Conservation (phyloP, 176 grass and related monocot species). For the Typha latifolia region DNA sequence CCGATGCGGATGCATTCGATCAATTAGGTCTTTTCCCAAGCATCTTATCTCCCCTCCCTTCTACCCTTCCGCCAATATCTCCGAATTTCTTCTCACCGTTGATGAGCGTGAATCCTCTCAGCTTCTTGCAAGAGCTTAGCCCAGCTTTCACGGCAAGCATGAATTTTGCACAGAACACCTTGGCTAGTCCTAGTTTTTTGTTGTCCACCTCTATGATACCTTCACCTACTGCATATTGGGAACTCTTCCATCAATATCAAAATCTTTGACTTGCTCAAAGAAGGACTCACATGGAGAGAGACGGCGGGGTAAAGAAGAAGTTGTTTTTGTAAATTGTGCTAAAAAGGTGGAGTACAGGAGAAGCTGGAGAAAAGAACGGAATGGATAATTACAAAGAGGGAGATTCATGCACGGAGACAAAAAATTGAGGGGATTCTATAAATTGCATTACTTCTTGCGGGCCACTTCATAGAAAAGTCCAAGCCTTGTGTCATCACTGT, state of each 20-base stretch:
- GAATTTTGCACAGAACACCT: neutral
- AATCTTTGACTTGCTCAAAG: neutral
- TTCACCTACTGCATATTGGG: neutral
- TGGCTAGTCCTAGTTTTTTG: neutral
- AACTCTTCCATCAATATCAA: neutral
- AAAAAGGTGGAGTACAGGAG: too few relatives aligned
- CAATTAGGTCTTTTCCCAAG: slow-evolving; percentile 11
- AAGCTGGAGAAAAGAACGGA: too few relatives aligned
- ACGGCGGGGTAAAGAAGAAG: too few relatives aligned
- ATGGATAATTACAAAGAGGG: too few relatives aligned
- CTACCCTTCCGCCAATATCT: slow-evolving; percentile 7
- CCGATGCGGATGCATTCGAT: slow-evolving; percentile 5
- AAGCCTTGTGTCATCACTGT: too few relatives aligned
- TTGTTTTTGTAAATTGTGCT: too few relatives aligned
- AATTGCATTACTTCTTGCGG: too few relatives aligned
- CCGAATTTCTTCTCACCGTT: slow-evolving; percentile 24
- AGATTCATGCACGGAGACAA: too few relatives aligned
- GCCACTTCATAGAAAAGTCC: too few relatives aligned
- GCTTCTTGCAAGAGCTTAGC: slow-evolving; percentile 26
- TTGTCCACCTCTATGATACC: neutral
- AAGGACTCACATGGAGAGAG: neutral
- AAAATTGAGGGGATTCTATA: too few relatives aligned
- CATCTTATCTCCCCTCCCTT: slow-evolving; percentile 17
- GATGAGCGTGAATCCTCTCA: neutral
- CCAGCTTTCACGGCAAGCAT: neutral